A percentile compares a stretch with the other conserved stretches of the same genome.
phyloP scores from a whole-genome alignment of 345 rosid genomes.

The Microthlaspi erraticum region DNA sequence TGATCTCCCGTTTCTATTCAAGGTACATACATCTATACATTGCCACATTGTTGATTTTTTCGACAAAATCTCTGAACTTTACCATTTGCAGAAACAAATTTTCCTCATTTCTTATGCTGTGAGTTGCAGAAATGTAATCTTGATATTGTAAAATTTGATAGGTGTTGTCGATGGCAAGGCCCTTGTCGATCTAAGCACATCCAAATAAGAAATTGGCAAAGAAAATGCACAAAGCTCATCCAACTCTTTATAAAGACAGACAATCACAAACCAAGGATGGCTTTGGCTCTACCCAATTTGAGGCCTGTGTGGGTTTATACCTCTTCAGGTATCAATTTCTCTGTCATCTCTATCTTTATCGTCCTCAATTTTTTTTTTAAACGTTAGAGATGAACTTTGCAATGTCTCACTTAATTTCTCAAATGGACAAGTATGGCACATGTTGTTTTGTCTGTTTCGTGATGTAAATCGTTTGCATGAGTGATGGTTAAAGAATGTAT shows the following conservation, averaged over 20 bases:
- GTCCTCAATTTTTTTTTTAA: background rate
- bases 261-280: slow-evolving; percentile 99
- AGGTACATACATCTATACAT: slow-evolving; percentile 54
- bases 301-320: slow-evolving; percentile 93
- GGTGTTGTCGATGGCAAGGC: slow-evolving; percentile 93
- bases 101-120: background rate
- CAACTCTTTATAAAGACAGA: slow-evolving; percentile 81
- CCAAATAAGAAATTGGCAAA: slow-evolving; percentile 86
- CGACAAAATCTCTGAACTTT: slow-evolving; percentile 2
- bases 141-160: slow-evolving; percentile 23
- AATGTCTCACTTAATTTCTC: too few species aligned
- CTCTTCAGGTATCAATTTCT: slow-evolving; percentile 57
- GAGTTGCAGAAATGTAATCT: slow-evolving; percentile 20
- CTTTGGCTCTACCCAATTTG: slow-evolving; percentile 93
- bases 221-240: slow-evolving; percentile 73
- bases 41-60: slow-evolving; percentile 13
- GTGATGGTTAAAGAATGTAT: slow-evolving; percentile 6
- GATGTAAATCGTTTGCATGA: too few species aligned
- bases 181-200: slow-evolving; percentile 95
- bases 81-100: background rate
- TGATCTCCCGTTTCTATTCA: slow-evolving; percentile 96
- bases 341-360: slow-evolving; percentile 4
- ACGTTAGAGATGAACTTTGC: slow-evolving; percentile 8
- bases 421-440: too few species aligned
- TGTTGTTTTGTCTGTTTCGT: too few species aligned